Evolutionary conservation across 169 alveolate species (phyloP), one percentile per base, ranked within the genome.

Genomic region (Plasmodium berghei): DNA sequence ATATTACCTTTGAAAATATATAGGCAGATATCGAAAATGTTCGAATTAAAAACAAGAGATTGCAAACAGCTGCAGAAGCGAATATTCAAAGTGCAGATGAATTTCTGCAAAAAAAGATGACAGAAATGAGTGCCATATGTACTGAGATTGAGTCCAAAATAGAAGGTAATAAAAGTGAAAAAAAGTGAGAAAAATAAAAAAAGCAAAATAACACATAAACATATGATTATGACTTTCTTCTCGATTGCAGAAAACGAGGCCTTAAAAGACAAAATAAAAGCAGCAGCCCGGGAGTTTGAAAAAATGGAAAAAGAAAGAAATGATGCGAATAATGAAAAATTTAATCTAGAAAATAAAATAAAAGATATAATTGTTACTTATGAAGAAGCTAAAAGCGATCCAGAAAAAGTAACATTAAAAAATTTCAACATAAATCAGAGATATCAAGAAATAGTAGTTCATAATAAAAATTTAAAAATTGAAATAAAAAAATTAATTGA

Each of bases 1-100:
- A 1, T 56, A 16, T 5, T 61, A 16, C 16, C 70, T 9, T 20
- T 4, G 10, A 18, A 58, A n/a, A 58, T 16, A 28, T 40, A 3
- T 54, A 75, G 89, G 77, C 14, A 0, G 69, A 63, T 20, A 10
- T 75, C n/a, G 89, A 75, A 28, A 64, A 75, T 49, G 45, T 64
- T 16, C 24, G 89, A 20, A 40, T 56, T n/a, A 75, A 75, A 58
- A 75, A 75, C 56, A 75, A 75, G 56, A 46, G 89, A 2, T 22
- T 75, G 14, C 89, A 75, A 48, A 75, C 52, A 26, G 89, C 89
- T 5, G 75, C 89, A 5, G 89, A 75, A 6, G 77, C 66, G 9
- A 75, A 75, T 28, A 52, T 63, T 16, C 63, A 75, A 75, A 75
- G 89, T 55, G 75, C 89, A 2, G 89, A 75, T 20, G 89, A 75